Evolutionary conservation across 2,329 filamentous ascomycete species (phyloP).

Genomic region (Penicillium hordei): DNA sequence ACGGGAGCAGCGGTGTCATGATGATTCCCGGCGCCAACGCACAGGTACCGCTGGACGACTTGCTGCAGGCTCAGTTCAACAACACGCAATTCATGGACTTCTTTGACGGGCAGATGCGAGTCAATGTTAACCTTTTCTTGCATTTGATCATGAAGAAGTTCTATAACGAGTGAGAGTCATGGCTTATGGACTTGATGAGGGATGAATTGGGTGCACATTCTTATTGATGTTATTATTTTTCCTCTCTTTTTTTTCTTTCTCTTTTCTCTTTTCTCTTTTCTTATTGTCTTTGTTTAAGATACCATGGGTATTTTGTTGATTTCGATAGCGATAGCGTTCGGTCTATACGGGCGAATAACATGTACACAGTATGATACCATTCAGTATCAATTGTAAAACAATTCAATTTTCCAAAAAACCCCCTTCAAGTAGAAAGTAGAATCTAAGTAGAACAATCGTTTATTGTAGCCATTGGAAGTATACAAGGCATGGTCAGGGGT

Average conservation of each 20-base stretch:
- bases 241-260: slow-evolving; percentile 14
- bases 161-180: slow-evolving; percentile 58
- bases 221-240: slow-evolving; percentile 20
- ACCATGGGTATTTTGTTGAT: slow-evolving; percentile 26
- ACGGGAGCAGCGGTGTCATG: slow-evolving; percentile 87
- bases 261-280: slow-evolving; percentile 12
- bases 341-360: slow-evolving; percentile 20
- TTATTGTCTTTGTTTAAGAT: slow-evolving; percentile 23
- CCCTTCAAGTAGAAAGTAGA: background rate
- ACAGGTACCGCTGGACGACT: slow-evolving; percentile 83
- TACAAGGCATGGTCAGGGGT: slow-evolving; percentile 28
- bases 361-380: slow-evolving; percentile 25
- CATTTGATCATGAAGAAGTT: slow-evolving; percentile 99
- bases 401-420: background rate
- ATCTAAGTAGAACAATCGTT: background rate
- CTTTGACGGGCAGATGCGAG: slow-evolving; percentile 80
- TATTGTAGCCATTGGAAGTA: slow-evolving; percentile 6
- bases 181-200: slow-evolving; percentile 23
- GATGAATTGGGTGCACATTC: slow-evolving; percentile 22
- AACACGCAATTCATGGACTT: slow-evolving; percentile 94
- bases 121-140: slow-evolving; percentile 95
- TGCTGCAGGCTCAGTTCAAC: slow-evolving; percentile 96
- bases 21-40: slow-evolving; percentile 94
- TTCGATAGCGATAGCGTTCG: slow-evolving; percentile 26
- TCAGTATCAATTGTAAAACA: slow-evolving; percentile 6